phyloP scores from a whole-genome alignment of 2,329 filamentous ascomycete species.

The Xylariales sp. region DNA sequence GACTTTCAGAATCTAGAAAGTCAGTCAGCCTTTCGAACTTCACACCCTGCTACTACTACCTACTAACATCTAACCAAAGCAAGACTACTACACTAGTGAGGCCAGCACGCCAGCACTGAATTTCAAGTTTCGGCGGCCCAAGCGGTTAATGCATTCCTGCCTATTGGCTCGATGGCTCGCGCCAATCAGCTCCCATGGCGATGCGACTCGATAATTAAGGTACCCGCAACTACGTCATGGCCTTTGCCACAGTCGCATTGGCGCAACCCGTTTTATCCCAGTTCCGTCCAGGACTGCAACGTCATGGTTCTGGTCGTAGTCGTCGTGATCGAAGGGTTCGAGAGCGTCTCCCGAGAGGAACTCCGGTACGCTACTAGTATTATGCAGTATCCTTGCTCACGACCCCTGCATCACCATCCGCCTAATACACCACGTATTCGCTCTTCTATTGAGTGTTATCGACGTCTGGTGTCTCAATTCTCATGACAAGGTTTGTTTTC shows the following conservation, averaged over 20 bases:
- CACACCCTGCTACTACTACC: too few relatives aligned
- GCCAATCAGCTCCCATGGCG: conserved; percentile 16
- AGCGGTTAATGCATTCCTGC: conserved; percentile 9
- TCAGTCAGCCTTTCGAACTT: too few relatives aligned
- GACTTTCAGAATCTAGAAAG: too few relatives aligned
- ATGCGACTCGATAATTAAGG: neutral
- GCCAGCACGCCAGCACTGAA: neutral
- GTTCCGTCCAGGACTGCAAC: neutral
- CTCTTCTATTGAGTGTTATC: neutral
- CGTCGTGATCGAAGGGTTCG: conserved; percentile 9
- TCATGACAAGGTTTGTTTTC: neutral
- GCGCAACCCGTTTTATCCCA: neutral
- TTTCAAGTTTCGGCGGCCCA: conserved; percentile 24
- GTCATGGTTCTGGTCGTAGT: too few relatives aligned
- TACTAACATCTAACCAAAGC: too few relatives aligned
- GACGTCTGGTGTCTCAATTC: neutral
- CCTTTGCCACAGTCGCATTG: neutral
- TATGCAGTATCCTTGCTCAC: conserved; percentile 1
- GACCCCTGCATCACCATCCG: conserved; percentile 1
- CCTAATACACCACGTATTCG: neutral
- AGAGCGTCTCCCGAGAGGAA: neutral
- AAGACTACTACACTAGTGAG: too few relatives aligned
- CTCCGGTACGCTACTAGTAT: neutral
- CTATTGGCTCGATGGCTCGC: neutral
- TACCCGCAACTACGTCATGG: conserved; percentile 18